Base-by-base conservation (phyloP, 192 early-diverging fungal species). In the Backusella mclennaniae region DNA sequence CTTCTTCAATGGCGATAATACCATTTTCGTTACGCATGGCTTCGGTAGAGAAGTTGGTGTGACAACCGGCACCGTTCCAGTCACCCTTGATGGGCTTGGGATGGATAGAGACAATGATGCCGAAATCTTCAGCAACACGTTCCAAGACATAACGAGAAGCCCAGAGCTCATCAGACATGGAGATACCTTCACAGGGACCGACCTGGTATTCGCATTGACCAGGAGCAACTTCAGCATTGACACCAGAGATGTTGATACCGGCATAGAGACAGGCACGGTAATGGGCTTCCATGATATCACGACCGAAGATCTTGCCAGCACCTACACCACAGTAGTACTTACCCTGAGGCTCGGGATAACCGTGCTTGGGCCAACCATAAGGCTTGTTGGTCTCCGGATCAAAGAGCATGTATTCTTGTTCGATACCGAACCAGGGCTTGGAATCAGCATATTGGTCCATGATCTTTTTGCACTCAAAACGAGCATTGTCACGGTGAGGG, bases 201-300 rank as follows among this genome's bases (percentile, higher is more conserved):
- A 88, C 85, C 73, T 88, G 87, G 77, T 74, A 88, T 73, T 88
- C 87, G 81, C 83, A 89, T 77, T 88, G 87, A 39, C 84, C 85
- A 70, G 87, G 87, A 67, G 82, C 82, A 15, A 88, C 87, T 76
- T 88, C 87, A 35, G 71, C 71, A 53, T 73, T 73, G 19, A 73
- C 71, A 73, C 71, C 71, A 35, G 87, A 83, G 53, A 89, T 87
- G 23, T 82, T 89, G 21, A 89, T 70, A 71, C 87, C 87, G 39
- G 87, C 83, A 49, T 85, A 88, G 31, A 89, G 53, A 74, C 87
- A 89, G 29, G 87, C 87, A 73, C 83, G 83, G 67, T 86, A 88
- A 70, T 89, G 87, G 59, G 87, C 87, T 67, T 89, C 87, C n/a
- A 89, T 85, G 68, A 89, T 78, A 70, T 89, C 87, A 81, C 87